phyloP scores from a whole-genome alignment of 768 basidiomycete genomes.

The Termitomyces eurrhizus region DNA sequence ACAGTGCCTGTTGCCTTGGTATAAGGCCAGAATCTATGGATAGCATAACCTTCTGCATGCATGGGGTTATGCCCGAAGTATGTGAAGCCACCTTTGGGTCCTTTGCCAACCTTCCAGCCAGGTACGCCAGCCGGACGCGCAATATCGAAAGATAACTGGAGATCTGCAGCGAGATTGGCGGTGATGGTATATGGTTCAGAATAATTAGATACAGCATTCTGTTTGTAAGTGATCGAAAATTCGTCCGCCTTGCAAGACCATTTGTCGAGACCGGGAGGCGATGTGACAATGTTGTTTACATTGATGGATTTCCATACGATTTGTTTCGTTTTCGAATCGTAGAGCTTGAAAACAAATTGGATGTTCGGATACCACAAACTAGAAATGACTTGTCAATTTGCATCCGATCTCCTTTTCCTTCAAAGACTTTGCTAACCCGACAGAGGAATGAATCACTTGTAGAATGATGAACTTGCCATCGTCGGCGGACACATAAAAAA shows the following conservation, averaged over 20 bases:
- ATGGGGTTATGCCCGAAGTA: constrained; percentile 6
- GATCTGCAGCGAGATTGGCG: constrained; percentile 73
- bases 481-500: too few species aligned
- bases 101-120: constrained; percentile 87
- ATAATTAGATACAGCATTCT: constrained; percentile 48
- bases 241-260: constrained; percentile 84
- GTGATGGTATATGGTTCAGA: constrained; percentile 78
- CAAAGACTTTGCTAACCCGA: too few species aligned
- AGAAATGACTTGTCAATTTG: too few species aligned
- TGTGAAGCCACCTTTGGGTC: neutral
- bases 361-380: too few species aligned
- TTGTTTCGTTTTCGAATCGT: constrained; percentile 72
- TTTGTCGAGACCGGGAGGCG: too few species aligned
- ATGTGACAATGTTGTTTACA: constrained; percentile 74
- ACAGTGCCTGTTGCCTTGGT: constrained; percentile 50
- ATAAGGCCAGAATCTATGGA: constrained; percentile 10
- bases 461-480: too few species aligned
- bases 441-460: too few species aligned
- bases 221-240: constrained; percentile 70
- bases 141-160: too few species aligned
- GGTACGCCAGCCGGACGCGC: constrained; percentile 65
- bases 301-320: constrained; percentile 85
- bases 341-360: too few species aligned
- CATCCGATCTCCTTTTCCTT: too few species aligned
- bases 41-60: constrained; percentile 8